Evolutionary conservation across 352 stramenopile species (phyloP).

Genomic region (Pythium apleroticum): DNA sequence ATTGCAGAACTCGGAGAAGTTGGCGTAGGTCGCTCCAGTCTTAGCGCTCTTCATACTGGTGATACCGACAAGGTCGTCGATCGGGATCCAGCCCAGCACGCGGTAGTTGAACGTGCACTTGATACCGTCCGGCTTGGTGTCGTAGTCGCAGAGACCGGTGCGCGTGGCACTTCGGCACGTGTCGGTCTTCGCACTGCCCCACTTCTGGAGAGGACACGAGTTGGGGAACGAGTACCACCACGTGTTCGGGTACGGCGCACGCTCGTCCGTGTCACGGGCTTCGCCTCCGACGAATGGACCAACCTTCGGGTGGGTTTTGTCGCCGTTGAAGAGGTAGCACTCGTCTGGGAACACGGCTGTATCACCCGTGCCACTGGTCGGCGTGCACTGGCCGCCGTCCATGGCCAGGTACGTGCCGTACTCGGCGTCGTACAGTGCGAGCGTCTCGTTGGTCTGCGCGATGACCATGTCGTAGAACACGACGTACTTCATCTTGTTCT

Average conservation of each 20-base stretch:
- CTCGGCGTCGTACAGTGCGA: constrained; percentile 68
- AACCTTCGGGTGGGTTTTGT: constrained; percentile 54
- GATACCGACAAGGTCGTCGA: constrained; percentile 81
- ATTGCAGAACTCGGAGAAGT: constrained; percentile 69
- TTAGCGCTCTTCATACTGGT: constrained; percentile 45
- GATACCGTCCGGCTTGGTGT: constrained; percentile 51
- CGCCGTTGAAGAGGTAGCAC: constrained; percentile 78
- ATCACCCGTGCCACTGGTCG: constrained; percentile 29
- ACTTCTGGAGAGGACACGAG: constrained; percentile 44
- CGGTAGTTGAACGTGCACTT: constrained; percentile 73
- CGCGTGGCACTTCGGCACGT: constrained; percentile 36
- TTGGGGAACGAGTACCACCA: constrained; percentile 86
- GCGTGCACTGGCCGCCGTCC: constrained; percentile 64
- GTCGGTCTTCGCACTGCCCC: constrained; percentile 39
- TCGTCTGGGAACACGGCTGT: constrained; percentile 41
- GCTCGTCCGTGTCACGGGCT: constrained; percentile 44
- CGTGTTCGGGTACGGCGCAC: constrained; percentile 71
- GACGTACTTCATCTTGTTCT: constrained; percentile 80
- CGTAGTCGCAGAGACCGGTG: constrained; percentile 45
- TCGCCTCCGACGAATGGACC: constrained; percentile 68
- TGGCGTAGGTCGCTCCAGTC: constrained; percentile 38
- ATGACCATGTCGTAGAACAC: constrained; percentile 84
- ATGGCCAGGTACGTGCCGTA: constrained; percentile 72
- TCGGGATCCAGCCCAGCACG: constrained; percentile 63
- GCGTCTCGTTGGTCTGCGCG: constrained; percentile 72